Base-by-base conservation (phyloP, 2,329 filamentous ascomycete genomes). In the Amylocarpus encephaloides region DNA sequence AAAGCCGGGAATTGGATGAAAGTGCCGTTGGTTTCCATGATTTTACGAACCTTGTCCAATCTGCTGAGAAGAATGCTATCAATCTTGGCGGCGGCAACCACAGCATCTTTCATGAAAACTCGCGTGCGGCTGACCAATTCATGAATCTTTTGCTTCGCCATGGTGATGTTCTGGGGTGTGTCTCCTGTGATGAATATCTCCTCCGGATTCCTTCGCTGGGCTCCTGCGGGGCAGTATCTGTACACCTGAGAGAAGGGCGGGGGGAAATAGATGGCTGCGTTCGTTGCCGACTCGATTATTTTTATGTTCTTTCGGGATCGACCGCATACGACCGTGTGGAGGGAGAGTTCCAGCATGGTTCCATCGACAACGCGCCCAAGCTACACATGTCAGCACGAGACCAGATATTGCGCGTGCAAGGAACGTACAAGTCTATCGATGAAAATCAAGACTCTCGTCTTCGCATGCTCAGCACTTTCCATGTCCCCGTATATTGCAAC, bases 251-350 rank as follows among this genome's bases (percentile, higher is more conserved):
- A 91, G 66, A 97, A 97, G 1, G 92, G 86, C 6, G 91, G 90
- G 26, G 93, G 93, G 66, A 98, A 97, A 72, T 98, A 98, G 62
- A 98, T 97, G 57, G 93, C 92, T 7, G 93, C 97, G 62, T 91
- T 89, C 12, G 93, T 97, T 26, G 86, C 83, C 12, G 93, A 95
- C 70, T 98, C 93, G 64, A 98, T 96, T 62, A 93, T 74, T 73
- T 97, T 97, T 73, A 98, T 95, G 68, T 96, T 96, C 74, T 95
- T 95, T 60, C 93, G 82, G 60, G 91, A 92, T 43, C 93, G 87
- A 43, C 93, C 93, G 67, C 91, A 96, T 44, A 97, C 83, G 49
- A 96, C 77, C 51, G 90, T 93, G 67, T 98, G 93, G 66, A 95
- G 79, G 22, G 89, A 88, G 44, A 92, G 73, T 60, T 96, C 91